Base-by-base conservation (phyloP, 352 stramenopile genomes). In the Pythium scleroteichum region DNA sequence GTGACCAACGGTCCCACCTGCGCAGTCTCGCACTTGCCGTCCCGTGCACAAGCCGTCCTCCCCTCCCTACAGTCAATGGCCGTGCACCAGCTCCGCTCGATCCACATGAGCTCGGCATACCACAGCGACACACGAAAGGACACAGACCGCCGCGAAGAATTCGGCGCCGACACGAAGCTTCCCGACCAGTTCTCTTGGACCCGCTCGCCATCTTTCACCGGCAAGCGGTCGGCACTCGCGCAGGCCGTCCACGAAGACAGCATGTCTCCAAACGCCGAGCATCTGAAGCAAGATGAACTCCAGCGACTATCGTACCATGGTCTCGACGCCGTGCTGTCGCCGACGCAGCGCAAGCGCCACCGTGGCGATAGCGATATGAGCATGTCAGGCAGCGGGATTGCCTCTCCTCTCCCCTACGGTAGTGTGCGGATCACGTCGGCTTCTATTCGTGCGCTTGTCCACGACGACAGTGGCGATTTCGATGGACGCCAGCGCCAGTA, bases 41-140 rank as follows among this genome's bases (percentile, higher is more conserved):
- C 50, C 16, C 50, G 50, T 17, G 50, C 45, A 39, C 50, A 57
- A 57, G 26, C 22, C n/a, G 27, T 22, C 19, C 23, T 38, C 19
- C 14, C 33, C 20, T 40, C 46, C 19, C 52, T 14, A 35, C 42
- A 40, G 48, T 62, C 55, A 57, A 62, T 62, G 55, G 55, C 55
- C 19, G 55, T 62, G 24, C 45, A 55, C 26, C 55, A 35, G 41
- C 55, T 62, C 47, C 55, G 44, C 6, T 54, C 55, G 55, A 55
- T 62, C 46, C 55, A 55, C 55, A 62, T 62, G 55, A 62, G 49
- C 45, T 55, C 55, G 26, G 55, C 32, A 44, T 62, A 42, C 40
- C 47, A 29, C 53, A 53, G 19, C 27, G 50, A 42, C 51, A 35
- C 48, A 7, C 26, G 48, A 33, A 38, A 32, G 54, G 45, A 39